Evolutionary conservation across 2,329 filamentous ascomycete genomes (phyloP).

Genomic region (Aspergillus niger): DNA sequence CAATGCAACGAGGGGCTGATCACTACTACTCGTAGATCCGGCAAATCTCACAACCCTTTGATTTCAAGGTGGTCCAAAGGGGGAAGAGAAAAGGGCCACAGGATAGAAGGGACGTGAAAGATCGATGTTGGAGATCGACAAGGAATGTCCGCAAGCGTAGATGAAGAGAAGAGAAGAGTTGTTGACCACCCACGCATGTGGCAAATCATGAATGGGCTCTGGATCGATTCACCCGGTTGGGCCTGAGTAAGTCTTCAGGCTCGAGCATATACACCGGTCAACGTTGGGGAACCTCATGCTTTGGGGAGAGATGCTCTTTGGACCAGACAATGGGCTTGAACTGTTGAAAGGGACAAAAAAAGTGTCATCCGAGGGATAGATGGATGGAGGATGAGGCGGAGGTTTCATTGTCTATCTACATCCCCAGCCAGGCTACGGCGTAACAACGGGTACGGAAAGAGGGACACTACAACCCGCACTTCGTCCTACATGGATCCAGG

Average conservation of each 20-base stretch:
- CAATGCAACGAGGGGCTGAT: conserved; percentile 1
- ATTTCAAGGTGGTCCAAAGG: not conserved
- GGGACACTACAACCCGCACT: not conserved
- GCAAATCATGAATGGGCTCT: conserved; percentile 15
- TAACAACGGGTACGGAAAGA: not conserved
- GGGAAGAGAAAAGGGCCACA: not conserved
- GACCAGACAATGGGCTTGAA: not conserved
- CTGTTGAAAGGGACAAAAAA: not conserved
- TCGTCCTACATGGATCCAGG: not conserved
- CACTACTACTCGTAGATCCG: not conserved
- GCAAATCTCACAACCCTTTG: not conserved
- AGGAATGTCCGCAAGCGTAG: conserved; percentile 11
- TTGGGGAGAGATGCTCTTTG: not conserved
- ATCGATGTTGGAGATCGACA: not conserved
- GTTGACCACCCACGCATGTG: conserved; percentile 8
- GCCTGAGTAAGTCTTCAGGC: not conserved
- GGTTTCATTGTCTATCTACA: not conserved
- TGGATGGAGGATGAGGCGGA: not conserved
- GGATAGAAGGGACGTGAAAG: not conserved
- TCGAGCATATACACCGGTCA: not conserved
- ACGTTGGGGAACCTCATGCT: not conserved
- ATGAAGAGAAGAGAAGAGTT: not conserved
- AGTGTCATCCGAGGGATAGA: not conserved
- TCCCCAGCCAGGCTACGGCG: not conserved
- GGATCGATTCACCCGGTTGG: conserved; percentile 4